Percentiles rank a stretch among this genome's conserved stretches.
These are phyloP conservation scores for Phlyctochytrium planicorne DNA, from an alignment of 192 early-diverging fungal species.

Conservation along the genomic window DNA sequence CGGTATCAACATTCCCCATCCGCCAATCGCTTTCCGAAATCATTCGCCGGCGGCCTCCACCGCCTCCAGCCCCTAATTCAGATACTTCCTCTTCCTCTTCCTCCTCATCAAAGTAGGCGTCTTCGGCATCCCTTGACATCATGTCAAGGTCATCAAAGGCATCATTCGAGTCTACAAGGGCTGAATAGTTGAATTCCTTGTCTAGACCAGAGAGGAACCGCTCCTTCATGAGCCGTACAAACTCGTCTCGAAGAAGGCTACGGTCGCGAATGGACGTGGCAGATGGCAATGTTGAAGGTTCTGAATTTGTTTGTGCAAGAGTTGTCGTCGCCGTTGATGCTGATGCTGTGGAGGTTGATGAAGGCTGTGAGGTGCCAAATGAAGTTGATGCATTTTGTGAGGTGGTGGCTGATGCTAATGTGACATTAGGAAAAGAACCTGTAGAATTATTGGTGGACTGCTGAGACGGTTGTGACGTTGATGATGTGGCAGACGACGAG, in stretches of 20 bases:
- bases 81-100: no score
- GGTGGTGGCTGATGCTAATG: no score
- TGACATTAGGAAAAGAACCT: no score
- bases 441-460: no score
- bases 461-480: not conserved
- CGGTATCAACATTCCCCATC: no score
- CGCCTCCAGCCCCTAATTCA: no score
- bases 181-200: constrained; percentile 22
- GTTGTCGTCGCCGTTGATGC: not conserved
- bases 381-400: not conserved
- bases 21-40: no score
- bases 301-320: not conserved
- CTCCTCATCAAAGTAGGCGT: constrained; percentile 32
- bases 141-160: constrained; percentile 21
- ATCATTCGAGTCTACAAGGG: constrained; percentile 16
- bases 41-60: no score
- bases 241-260: not conserved
- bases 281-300: not conserved
- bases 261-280: constrained; percentile 2
- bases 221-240: constrained; percentile 25
- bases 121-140: constrained; percentile 20
- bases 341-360: not conserved
- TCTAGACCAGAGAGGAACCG: constrained; percentile 24
- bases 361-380: not conserved
- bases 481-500: not conserved